Evolutionary conservation across 179 eudicot genomes (phyloP), one percentile per base, ranked within the genome.

Genomic region (Beta corolliflora): DNA sequence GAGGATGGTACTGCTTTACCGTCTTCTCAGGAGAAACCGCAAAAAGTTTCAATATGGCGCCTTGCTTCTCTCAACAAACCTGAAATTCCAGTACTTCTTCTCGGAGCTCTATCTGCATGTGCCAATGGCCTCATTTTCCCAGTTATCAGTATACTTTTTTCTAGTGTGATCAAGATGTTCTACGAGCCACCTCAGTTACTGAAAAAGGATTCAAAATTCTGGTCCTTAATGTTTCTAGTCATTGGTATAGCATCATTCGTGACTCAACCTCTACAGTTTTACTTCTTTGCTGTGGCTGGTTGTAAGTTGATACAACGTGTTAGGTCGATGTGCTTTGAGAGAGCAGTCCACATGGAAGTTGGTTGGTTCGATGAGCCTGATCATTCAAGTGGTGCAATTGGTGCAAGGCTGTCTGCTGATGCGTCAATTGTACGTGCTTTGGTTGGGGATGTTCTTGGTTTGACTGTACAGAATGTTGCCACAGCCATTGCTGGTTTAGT

Each of bases 301-400:
- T 76, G 79, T 16, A 81, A 66, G 73, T n/a, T 81, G 36, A 81
- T 81, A 75, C 75, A 75, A 31, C 48, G 79, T 15, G 67, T 81
- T 14, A 81, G 83, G 76, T 41, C 83, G 2, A 75, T 75, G 75
- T 81, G 83, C 31, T 81, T 81, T 48, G 83, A 68, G 48, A 81
- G 14, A 81, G 69, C 45, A 44, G 46, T 81, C 7, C 29, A 75
- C 23, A 81, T 81, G 83, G 83, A 81, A 64, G 75, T 81, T 45
- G 60, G 83, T 44, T 81, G 83, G 83, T 81, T 81, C 7, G 79
- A 81, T 55, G 67, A 67, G 23, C 58, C 83, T 36, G 75, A 81
- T 5, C 58, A 81, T 75, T 81, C 83, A 16, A 81, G 79, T 66
- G 83, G 83, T 81, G 79, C 83, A 21, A 67, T 81, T 29, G 83